Base-by-base conservation (phyloP, 257 asterid genomes). In the Solanum neorickii region DNA sequence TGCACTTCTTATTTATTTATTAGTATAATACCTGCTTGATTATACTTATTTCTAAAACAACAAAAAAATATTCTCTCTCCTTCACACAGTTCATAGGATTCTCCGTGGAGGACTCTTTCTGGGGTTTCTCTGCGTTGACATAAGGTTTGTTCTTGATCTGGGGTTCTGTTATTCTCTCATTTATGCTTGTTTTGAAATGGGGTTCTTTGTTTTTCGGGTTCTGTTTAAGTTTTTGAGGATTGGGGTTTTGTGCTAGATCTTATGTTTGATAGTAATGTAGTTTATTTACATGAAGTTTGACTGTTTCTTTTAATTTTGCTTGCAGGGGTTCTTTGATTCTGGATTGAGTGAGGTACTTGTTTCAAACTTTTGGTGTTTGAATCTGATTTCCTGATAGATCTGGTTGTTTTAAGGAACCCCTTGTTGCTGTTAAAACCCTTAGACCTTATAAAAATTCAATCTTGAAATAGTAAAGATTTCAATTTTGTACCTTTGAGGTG, bases 121-220 rank as follows among this genome's bases (percentile, higher is more conserved):
- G 49, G 83, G 56, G 56, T 46, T 41, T 6, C 7, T 77, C 84
- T 44, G 84, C 39, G 84, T 78, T 46, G 84, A 78, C 84, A 78
- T 49, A 82, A 82, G 85, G 85, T 82, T 82, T 82, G 85, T 82
- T 82, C 85, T 49, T 82, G 46, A 80, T 78, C 84, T 78, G 41
- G 39, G 83, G 14, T 78, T 78, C 10, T 46, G 42, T 78, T 78
- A 44, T 29, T 78, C 18, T 25, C 0, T 47, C 56, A 23, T n/a
- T 1, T 7, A 77, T 80, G 44, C 25, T 49, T 82, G 44, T 6
- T 29, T 15, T 47, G 12, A 29, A 82, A 29, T 47, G 44, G 84
- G 42, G 10, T 46, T 5, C 27, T 78, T 78, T 78, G 66, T 0
- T 15, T 27, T 27, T 46, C 13, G n/a, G 5, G 9, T n/a, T 9